Conservation (phyloP, 2,329 filamentous ascomycete species). For the Fusarium sp. region DNA sequence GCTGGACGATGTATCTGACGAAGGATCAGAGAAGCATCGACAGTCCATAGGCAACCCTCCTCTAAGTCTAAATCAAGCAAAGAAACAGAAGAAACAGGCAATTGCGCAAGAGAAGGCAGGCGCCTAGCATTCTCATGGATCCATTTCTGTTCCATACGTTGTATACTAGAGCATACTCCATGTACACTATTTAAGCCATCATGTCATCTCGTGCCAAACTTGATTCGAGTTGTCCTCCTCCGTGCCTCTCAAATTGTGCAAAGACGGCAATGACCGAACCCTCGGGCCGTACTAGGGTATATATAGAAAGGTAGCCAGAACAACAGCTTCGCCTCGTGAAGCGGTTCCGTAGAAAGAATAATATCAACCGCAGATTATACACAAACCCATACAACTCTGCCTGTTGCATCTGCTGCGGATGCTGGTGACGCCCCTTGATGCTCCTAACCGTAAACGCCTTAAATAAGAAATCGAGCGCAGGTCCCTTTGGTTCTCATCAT, state of each 20-base stretch:
- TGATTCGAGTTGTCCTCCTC: constrained; percentile 1
- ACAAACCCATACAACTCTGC: constrained; percentile 22
- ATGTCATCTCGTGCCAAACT: constrained; percentile 17
- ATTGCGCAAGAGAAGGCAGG: constrained; percentile 56
- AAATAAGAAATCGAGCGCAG: constrained; percentile 8
- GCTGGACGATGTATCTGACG: constrained; percentile 77
- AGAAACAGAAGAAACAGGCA: constrained; percentile 70
- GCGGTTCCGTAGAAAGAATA: constrained; percentile 12
- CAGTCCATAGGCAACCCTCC: constrained; percentile 57
- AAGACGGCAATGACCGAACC: constrained; percentile 23
- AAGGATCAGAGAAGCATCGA: constrained; percentile 62
- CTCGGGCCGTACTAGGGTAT: constrained; percentile 26
- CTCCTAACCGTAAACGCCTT: constrained; percentile 36
- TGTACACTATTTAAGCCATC: constrained; percentile 32
- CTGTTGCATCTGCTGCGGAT: constrained; percentile 32
- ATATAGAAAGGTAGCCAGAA: constrained; percentile 26
- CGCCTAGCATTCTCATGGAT: constrained; percentile 35
- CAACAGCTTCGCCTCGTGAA: constrained; percentile 3
- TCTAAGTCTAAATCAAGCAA: constrained; percentile 74
- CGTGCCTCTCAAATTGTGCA: constrained; percentile 16
- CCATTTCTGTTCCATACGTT: constrained; percentile 18
- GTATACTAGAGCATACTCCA: constrained; percentile 21
- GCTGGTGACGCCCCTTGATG: constrained; percentile 38
- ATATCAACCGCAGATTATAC: constrained; percentile 10
- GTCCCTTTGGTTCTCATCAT: neutral